A percentile compares a stretch with the other conserved stretches of the same genome.
phyloP scores from a whole-genome alignment of 2,329 filamentous ascomycete species.

The Colletotrichum karsti region DNA sequence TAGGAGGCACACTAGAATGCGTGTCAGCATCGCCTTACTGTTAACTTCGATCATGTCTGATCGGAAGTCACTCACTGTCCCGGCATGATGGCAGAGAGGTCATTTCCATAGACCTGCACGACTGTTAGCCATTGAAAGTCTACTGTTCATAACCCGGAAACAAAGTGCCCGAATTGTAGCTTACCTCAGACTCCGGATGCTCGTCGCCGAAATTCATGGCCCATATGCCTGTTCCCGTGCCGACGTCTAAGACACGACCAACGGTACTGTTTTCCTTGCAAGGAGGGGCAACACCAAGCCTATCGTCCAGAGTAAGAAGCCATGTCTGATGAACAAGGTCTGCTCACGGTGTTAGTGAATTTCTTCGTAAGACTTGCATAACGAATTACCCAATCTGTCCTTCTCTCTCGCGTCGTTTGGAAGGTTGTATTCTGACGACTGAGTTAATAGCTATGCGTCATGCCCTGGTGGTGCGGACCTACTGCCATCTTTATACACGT shows the following conservation, averaged over 20 bases:
- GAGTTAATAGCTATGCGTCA: no score
- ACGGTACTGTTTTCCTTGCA: constrained; percentile 15
- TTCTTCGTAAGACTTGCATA: no score
- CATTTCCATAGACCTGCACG: no score
- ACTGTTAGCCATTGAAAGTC: neutral
- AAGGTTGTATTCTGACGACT: neutral
- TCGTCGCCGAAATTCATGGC: constrained; percentile 38
- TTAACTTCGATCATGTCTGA: no score
- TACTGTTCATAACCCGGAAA: no score
- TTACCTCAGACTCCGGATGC: constrained; percentile 39
- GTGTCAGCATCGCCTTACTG: no score
- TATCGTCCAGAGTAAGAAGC: constrained; percentile 38
- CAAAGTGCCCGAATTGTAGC: neutral
- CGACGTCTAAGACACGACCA: constrained; percentile 32
- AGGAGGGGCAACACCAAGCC: constrained; percentile 37
- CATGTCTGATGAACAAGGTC: constrained; percentile 47
- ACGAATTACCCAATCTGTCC: constrained; percentile 9
- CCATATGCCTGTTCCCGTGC: constrained; percentile 36
- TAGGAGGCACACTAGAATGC: constrained; percentile 48
- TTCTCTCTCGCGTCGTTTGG: constrained; percentile 17
- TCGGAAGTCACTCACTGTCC: no score
- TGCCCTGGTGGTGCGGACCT: no score
- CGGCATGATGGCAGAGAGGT: no score
- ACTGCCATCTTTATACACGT: neutral
- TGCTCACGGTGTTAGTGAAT: neutral